Evolutionary conservation across 2,329 filamentous ascomycete genomes (phyloP).

Genomic region (Botrytis porri): DNA sequence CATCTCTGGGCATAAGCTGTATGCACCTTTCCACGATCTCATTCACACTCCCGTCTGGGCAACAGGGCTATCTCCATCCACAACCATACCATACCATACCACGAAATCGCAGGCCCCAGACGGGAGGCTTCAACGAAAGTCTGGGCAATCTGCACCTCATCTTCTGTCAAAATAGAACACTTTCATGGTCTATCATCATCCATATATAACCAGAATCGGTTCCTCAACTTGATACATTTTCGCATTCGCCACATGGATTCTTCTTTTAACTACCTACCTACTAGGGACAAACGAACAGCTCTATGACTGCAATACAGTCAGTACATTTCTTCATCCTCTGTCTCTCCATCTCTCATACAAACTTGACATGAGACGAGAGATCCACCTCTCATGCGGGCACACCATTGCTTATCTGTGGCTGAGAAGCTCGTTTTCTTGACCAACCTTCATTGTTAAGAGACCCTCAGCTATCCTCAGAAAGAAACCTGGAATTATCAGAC

Average conservation of each 20-base stretch:
- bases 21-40: not conserved
- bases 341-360: not conserved
- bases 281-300: not conserved
- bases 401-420: not conserved
- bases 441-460: slow-evolving; percentile 1
- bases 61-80: not conserved
- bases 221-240: not conserved
- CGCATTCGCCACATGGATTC: not conserved
- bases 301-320: too few species aligned
- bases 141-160: slow-evolving; percentile 6
- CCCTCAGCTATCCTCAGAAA: not conserved
- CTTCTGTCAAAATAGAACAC: not conserved
- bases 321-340: not conserved
- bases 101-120: not conserved
- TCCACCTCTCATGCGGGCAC: not conserved
- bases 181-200: not conserved
- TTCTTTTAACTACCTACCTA: not conserved
- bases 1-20: not conserved
- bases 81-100: too few species aligned
- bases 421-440: not conserved
- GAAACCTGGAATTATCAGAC: not conserved
- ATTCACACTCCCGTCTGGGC: not conserved
- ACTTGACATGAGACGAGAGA: not conserved
- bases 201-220: not conserved
- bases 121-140: not conserved